phyloP scores from a whole-genome alignment of 140 eudicot genomes.

The Oenanthe javanica region DNA sequence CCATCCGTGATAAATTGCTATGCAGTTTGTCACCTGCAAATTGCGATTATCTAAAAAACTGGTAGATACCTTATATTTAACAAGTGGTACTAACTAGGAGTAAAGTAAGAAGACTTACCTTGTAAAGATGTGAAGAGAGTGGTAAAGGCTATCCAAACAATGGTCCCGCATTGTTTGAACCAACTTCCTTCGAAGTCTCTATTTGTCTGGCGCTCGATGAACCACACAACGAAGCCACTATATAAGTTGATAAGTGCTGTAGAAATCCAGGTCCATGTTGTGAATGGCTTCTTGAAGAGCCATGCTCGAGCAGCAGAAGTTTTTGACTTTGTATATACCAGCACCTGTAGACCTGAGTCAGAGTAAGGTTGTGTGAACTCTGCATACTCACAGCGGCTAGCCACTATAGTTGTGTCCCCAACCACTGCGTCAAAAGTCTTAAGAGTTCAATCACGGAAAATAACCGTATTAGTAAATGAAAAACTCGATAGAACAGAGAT shows the following conservation, averaged over 20 bases:
- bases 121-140: slow-evolving; percentile 6
- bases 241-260: not conserved
- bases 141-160: slow-evolving; percentile 11
- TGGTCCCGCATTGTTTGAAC: slow-evolving; percentile 2
- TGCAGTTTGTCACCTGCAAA: not conserved
- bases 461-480: not conserved
- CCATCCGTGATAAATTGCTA: slow-evolving; percentile 9
- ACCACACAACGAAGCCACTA: slow-evolving; percentile 10
- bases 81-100: not conserved
- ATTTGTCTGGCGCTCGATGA: slow-evolving; percentile 5
- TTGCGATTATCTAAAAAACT: not conserved
- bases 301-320: not conserved
- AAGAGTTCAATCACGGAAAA: not conserved
- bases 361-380: slow-evolving; percentile 13
- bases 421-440: slow-evolving; percentile 2
- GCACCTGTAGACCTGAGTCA: slow-evolving; percentile 1
- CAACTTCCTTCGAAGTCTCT: not conserved
- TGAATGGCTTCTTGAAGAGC: slow-evolving; percentile 14
- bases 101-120: not conserved
- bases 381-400: not conserved
- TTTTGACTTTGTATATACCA: not conserved
- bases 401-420: slow-evolving; percentile 6
- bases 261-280: not conserved
- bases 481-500: not conserved
- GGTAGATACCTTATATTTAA: not conserved